Evolutionary conservation across 2,329 filamentous ascomycete species (phyloP).

Genomic region (Passalora sequoiae): DNA sequence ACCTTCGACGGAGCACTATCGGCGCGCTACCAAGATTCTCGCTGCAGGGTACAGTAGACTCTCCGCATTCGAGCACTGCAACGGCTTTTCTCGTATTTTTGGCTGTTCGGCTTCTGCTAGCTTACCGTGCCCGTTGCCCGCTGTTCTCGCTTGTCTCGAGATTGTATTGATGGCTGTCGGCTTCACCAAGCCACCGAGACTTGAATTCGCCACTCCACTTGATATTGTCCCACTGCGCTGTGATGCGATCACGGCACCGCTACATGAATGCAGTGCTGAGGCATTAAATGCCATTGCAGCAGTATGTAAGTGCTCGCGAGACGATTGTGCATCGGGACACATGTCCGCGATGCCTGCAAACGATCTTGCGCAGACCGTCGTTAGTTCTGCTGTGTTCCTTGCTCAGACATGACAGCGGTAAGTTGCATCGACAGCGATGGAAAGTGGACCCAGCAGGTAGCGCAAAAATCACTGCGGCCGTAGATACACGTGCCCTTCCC

Average conservation of each 20-base stretch:
- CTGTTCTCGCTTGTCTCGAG: neutral
- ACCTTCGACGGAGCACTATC: too few relatives aligned
- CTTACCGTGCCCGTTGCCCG: slow-evolving; percentile 1
- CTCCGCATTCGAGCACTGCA: neutral
- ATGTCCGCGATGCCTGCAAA: neutral
- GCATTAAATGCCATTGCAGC: too few relatives aligned
- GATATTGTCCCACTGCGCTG: neutral
- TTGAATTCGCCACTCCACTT: too few relatives aligned
- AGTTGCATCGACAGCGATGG: slow-evolving; percentile 2
- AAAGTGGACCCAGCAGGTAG: slow-evolving; percentile 2
- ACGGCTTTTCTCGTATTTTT: neutral
- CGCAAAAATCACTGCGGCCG: too few relatives aligned
- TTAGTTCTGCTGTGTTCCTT: neutral
- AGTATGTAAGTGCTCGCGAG: neutral
- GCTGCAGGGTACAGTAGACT: neutral
- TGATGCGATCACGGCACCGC: neutral
- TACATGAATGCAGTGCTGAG: too few relatives aligned
- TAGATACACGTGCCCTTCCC: neutral
- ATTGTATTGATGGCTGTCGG: neutral
- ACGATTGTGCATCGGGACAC: neutral
- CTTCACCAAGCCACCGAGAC: neutral
- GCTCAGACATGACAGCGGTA: slow-evolving; percentile 8
- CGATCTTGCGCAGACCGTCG: neutral
- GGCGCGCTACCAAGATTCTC: too few relatives aligned
- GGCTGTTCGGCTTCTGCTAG: slow-evolving; percentile 4